Evolutionary conservation across 805 yeast genomes (phyloP).

Genomic region (Ogataea dorogensis): DNA sequence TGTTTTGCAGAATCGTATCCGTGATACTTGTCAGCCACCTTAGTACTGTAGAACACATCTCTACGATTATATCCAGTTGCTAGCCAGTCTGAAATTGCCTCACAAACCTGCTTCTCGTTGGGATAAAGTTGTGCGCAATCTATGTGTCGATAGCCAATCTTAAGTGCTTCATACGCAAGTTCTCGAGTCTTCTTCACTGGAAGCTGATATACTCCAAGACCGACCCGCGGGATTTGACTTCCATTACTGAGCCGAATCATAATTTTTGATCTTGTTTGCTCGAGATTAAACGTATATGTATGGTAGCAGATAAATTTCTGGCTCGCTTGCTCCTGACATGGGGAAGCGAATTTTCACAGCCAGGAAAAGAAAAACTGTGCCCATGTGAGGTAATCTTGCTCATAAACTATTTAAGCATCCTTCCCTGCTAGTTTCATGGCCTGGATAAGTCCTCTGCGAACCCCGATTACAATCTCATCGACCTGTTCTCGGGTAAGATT

Average conservation of each 20-base stretch:
- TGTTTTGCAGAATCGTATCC: constrained; percentile 39
- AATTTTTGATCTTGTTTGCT: too few species aligned
- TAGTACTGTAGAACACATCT: constrained; percentile 43
- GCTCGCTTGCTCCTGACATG: too few species aligned
- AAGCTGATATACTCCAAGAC: constrained; percentile 52
- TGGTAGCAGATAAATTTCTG: too few species aligned
- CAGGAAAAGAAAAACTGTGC: too few species aligned
- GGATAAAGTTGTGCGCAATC: constrained; percentile 69
- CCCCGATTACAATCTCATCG: constrained; percentile 35
- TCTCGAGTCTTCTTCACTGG: constrained; percentile 38
- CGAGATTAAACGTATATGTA: too few species aligned
- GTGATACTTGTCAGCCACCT: constrained; percentile 31
- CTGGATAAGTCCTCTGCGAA: background rate
- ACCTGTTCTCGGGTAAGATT: constrained; percentile 39
- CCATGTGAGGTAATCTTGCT: too few species aligned
- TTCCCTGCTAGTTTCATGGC: constrained; percentile 1
- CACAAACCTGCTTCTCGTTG: constrained; percentile 61
- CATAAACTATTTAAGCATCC: too few species aligned
- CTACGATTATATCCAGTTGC: constrained; percentile 31
- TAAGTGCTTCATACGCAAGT: constrained; percentile 56
- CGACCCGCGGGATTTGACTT: constrained; percentile 52
- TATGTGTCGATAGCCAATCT: constrained; percentile 68
- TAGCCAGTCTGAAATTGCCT: constrained; percentile 51
- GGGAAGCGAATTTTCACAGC: too few species aligned
- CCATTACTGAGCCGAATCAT: constrained; percentile 38